phyloP scores from a whole-genome alignment of 768 basidiomycete genomes.

The Boletus tylopilopsis region DNA sequence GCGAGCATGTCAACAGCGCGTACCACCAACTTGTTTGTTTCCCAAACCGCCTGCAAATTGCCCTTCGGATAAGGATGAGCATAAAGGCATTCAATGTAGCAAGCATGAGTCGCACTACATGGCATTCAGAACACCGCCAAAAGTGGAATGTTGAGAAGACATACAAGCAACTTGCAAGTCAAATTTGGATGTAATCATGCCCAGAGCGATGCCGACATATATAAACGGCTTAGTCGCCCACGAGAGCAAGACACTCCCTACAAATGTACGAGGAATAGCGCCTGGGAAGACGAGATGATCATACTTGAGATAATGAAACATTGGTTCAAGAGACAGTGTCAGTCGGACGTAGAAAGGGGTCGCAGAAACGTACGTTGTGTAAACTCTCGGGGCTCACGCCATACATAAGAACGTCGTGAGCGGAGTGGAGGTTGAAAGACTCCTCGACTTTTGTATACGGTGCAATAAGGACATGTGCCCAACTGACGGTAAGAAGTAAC shows the following conservation, averaged over 20 bases:
- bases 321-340: background rate
- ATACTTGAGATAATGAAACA: constrained; percentile 47
- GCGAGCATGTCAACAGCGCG: constrained; percentile 65
- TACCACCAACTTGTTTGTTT: constrained; percentile 53
- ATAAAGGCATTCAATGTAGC: constrained; percentile 60
- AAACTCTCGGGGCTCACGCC: constrained; percentile 48
- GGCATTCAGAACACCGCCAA: background rate
- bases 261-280: constrained; percentile 83
- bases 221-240: constrained; percentile 51
- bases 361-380: constrained; percentile 41
- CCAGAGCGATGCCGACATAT: constrained; percentile 37
- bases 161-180: constrained; percentile 69
- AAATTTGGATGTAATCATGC: constrained; percentile 50
- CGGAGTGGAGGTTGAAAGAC: constrained; percentile 91
- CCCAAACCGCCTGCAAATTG: constrained; percentile 64
- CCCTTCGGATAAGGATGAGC: constrained; percentile 60
- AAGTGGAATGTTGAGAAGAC: constrained; percentile 20
- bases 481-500: constrained; percentile 47
- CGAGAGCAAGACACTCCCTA: constrained; percentile 70
- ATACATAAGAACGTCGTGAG: constrained; percentile 82
- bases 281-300: constrained; percentile 90
- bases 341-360: constrained; percentile 3
- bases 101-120: constrained; percentile 69
- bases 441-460: constrained; percentile 98
- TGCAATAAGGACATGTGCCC: constrained; percentile 68